These are phyloP conservation scores for Colletotrichum sp. DNA, from an alignment of 2,329 filamentous ascomycete genomes.

Conservation along the genomic window DNA sequence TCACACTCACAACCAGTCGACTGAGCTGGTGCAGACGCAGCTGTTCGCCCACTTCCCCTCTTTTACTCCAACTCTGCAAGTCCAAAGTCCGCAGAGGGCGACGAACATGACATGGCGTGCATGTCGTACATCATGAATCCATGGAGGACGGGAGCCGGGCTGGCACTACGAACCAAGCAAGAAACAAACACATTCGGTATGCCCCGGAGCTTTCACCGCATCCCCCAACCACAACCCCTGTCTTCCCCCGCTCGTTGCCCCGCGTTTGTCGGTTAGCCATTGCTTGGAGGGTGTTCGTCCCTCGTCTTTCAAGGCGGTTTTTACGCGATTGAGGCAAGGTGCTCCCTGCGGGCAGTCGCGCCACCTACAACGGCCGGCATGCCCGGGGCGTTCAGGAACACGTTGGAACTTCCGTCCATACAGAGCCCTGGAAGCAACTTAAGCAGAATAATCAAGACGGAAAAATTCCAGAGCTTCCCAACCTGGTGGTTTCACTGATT, in stretches of 20 bases:
- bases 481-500: not conserved
- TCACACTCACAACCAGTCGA: not conserved
- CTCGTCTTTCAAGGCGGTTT: not conserved
- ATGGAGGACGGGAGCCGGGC: not conserved
- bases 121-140: not conserved
- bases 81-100: not conserved
- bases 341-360: not conserved
- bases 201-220: not conserved
- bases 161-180: not conserved
- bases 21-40: not conserved
- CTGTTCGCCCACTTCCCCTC: not conserved
- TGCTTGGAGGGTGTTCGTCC: not conserved
- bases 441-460: not conserved
- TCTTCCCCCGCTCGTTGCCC: not conserved
- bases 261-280: slow-evolving; percentile 7
- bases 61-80: not conserved
- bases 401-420: slow-evolving; percentile 1
- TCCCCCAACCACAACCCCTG: not conserved
- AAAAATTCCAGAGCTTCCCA: not conserved
- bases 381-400: not conserved
- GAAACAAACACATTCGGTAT: not conserved
- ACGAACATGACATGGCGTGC: not conserved
- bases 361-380: slow-evolving; percentile 4
- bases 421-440: not conserved
- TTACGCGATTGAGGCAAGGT: not conserved